Evolutionary conservation across 306 rosid genomes (phyloP).

Genomic region (Lotus japonicus): DNA sequence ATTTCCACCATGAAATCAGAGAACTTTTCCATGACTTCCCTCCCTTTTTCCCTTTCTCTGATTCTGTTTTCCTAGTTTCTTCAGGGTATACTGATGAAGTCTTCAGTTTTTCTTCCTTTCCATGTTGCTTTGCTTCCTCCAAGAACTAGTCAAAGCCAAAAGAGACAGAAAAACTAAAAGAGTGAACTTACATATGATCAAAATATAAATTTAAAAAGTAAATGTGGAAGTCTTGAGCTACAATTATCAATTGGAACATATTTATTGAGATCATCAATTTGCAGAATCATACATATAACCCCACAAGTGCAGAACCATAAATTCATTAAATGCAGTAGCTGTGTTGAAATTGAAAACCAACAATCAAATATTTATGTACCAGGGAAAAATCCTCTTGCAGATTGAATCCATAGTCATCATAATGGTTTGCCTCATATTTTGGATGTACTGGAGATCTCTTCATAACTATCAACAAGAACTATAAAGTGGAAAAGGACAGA

Average conservation of each 20-base stretch:
- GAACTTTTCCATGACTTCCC: slow-evolving; percentile 71
- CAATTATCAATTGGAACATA: not conserved
- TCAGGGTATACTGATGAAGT: slow-evolving; percentile 35
- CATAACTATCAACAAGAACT: slow-evolving; percentile 26
- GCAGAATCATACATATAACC: not conserved
- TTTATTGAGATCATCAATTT: not conserved
- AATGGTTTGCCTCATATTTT: slow-evolving; percentile 28
- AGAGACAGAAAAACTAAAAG: not conserved
- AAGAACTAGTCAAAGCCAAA: slow-evolving; percentile 48
- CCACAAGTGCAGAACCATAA: not conserved
- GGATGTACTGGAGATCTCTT: slow-evolving; percentile 41
- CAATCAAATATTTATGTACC: slow-evolving; percentile 24
- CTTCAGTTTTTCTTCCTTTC: slow-evolving; percentile 31
- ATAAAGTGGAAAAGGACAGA: not conserved
- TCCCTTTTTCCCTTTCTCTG: slow-evolving; percentile 30
- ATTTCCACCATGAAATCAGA: slow-evolving; percentile 68
- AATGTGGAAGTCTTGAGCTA: not conserved
- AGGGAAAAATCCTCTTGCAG: slow-evolving; percentile 49
- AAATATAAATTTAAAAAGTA: not conserved
- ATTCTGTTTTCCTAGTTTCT: slow-evolving; percentile 30
- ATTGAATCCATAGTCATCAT: slow-evolving; percentile 45
- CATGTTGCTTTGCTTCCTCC: slow-evolving; percentile 68
- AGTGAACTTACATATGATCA: not conserved
- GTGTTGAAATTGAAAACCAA: not conserved
- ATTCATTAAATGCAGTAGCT: not conserved